phyloP scores from a whole-genome alignment of 768 basidiomycete species.

The Trametes elegans region DNA sequence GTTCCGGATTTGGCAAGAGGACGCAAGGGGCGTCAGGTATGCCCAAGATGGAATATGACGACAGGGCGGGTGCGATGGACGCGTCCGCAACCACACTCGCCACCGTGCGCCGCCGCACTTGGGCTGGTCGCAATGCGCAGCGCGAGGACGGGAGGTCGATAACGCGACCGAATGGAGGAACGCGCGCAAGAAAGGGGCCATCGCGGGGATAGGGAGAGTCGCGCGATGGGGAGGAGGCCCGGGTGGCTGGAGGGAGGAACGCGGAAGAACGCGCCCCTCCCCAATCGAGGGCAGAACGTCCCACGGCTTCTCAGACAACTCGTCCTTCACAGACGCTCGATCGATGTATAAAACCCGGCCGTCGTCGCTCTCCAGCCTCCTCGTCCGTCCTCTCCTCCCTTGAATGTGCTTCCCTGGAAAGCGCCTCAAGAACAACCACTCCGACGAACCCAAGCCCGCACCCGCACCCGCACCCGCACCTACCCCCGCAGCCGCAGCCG shows the following conservation, averaged over 20 bases:
- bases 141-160: too few species aligned
- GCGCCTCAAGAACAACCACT: constrained; percentile 18
- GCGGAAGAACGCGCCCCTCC: constrained; percentile 1
- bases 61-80: neutral
- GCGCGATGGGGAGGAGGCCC: neutral
- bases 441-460: constrained; percentile 17
- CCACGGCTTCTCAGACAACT: constrained; percentile 9
- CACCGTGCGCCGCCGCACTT: too few species aligned
- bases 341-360: constrained; percentile 8
- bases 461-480: constrained; percentile 9
- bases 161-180: neutral
- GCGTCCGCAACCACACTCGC: neutral
- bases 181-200: neutral
- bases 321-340: constrained; percentile 1
- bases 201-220: neutral
- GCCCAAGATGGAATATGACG: neutral
- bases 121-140: too few species aligned
- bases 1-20: constrained; percentile 7
- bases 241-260: constrained; percentile 6
- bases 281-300: constrained; percentile 18
- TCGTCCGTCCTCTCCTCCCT: neutral
- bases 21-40: neutral
- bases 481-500: constrained; percentile 5
- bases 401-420: constrained; percentile 26
- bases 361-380: neutral